These are phyloP conservation scores for Podospora fimiseda DNA, from an alignment of 495 filamentous ascomycete species.

Conservation along the genomic window DNA sequence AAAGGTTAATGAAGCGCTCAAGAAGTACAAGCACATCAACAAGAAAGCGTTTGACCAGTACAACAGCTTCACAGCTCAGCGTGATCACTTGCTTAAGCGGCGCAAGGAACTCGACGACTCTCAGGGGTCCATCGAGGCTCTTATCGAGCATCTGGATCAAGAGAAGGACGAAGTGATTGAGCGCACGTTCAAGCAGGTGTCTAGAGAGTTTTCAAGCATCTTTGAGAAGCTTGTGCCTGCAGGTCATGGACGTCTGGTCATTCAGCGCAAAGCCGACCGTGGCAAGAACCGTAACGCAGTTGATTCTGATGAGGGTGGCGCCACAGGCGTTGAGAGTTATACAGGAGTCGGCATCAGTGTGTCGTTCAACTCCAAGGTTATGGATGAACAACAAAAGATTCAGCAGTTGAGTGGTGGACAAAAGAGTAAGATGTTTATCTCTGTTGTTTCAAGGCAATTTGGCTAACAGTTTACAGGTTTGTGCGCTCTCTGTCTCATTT, in stretches of 20 bases:
- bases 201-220: constrained; percentile 80
- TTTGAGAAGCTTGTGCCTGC: constrained; percentile 95
- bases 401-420: constrained; percentile 95
- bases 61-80: constrained; percentile 89
- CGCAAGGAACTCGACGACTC: constrained; percentile 77
- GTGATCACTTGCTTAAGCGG: constrained; percentile 73
- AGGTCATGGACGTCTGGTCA: constrained; percentile 83
- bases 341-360: constrained; percentile 97
- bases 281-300: constrained; percentile 50
- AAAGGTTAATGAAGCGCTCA: constrained; percentile 87
- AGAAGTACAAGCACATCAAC: constrained; percentile 96
- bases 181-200: constrained; percentile 96
- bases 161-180: constrained; percentile 95
- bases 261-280: constrained; percentile 82
- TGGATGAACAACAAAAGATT: constrained; percentile 95
- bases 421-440: constrained; percentile 61
- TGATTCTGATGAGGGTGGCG: constrained; percentile 61
- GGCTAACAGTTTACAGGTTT: constrained; percentile 51
- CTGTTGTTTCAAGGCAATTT: neutral
- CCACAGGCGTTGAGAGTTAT: constrained; percentile 86
- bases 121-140: constrained; percentile 78
- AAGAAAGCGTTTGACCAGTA: constrained; percentile 99
- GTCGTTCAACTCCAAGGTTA: constrained; percentile 92
- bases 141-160: constrained; percentile 88
- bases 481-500: constrained; percentile 91